Evolutionary conservation across 129 eudicot genomes (phyloP), one percentile per base, ranked within the genome.

Genomic region (Artemisia annua): DNA sequence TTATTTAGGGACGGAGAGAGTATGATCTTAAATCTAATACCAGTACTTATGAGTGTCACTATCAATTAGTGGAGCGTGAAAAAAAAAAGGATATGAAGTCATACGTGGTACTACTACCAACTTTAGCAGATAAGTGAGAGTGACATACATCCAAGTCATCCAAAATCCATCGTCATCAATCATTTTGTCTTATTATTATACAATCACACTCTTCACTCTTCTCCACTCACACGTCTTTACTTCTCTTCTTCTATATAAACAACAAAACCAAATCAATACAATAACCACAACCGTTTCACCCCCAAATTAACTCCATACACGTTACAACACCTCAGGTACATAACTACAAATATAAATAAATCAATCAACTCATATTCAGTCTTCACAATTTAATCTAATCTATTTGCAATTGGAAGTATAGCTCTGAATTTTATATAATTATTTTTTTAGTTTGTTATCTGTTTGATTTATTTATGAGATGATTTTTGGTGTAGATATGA

Each of bases 401-500:
- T 30, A 30, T 3, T 30, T 4, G 6, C 5, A 30, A 30, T 68
- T 58, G 62, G 62, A 66, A 66, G 43, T 76, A 68, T 55, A 39
- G 0, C 46, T 39, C 46, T 39, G 10, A 35, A 35, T 39, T 39
- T 39, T 39, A 30, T 30, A 30, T 4, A 30, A 30, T 30, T 30
- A 30, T 5, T 30, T 30, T 30, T 30, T 28, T 28, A 28, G 3
- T 28, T 28, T 14, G 49, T 2, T 46, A 48, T 4, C 8, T n/a
- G 7, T 16, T 8, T 24, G 17, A 4, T 48, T 49, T 43, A 8
- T 15, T 46, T 18, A 18, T 35, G 7, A 64, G 4, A 16, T 8
- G 1, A 20, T 68, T 51, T 51, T 70, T 13, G 4, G 55, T 74
- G 69, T 62, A 80, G 77, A 24, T 51, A 89, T 86, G 92, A 51